Conservation (phyloP, 208 protist species). For the Leishmania mexicana region DNA sequence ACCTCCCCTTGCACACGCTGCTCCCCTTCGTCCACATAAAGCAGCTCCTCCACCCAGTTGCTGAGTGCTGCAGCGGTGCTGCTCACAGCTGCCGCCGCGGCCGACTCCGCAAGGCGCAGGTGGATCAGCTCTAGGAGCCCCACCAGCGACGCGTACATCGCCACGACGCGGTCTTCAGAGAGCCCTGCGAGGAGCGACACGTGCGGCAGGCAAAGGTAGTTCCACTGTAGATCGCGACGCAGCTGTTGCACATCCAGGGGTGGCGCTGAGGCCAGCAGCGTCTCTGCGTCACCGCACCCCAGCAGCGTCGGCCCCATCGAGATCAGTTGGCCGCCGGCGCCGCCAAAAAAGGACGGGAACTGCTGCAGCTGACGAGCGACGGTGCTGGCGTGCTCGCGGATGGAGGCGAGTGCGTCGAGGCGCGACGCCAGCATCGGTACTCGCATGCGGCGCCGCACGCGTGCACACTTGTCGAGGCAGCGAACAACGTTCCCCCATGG, state of each 20-base stretch:
- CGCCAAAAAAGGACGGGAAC: background rate
- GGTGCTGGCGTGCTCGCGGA: constrained; percentile 34
- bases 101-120: constrained; percentile 5
- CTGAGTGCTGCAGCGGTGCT: background rate
- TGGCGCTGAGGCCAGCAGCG: constrained; percentile 40
- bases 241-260: constrained; percentile 45
- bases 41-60: constrained; percentile 58
- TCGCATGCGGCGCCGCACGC: constrained; percentile 78
- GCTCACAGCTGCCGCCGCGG: background rate
- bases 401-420: constrained; percentile 75
- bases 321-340: constrained; percentile 6
- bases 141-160: constrained; percentile 73
- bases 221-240: constrained; percentile 61
- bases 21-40: constrained; percentile 31
- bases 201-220: constrained; percentile 51
- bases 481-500: constrained; percentile 63
- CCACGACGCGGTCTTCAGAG: constrained; percentile 70
- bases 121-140: constrained; percentile 69
- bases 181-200: constrained; percentile 61
- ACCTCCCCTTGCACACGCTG: constrained; percentile 4
- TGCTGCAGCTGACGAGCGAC: constrained; percentile 15
- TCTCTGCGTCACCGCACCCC: constrained; percentile 69
- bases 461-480: constrained; percentile 56
- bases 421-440: constrained; percentile 79
- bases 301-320: constrained; percentile 35